These are phyloP conservation scores for Schizochytrium sp. DNA, from an alignment of 108 stramenopile genomes.

Conservation along the genomic window DNA sequence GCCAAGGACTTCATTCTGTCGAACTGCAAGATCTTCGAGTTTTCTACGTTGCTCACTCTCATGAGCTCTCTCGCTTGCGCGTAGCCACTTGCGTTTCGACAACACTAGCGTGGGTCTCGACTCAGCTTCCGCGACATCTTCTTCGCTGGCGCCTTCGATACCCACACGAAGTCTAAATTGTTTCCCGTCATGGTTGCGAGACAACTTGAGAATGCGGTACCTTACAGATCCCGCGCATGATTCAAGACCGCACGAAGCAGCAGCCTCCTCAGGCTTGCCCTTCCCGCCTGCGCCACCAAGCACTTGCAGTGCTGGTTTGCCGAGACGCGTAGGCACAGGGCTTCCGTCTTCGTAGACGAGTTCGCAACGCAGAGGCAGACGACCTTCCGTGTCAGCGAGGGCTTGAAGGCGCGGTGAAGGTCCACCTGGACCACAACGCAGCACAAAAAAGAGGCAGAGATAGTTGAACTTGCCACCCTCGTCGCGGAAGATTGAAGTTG, in stretches of 20 bases:
- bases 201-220: slow-evolving; percentile 21
- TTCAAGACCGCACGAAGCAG: background rate
- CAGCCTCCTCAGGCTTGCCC: slow-evolving; percentile 2
- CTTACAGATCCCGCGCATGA: background rate
- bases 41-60: background rate
- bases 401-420: background rate
- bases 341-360: slow-evolving; percentile 25
- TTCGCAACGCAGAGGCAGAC: background rate
- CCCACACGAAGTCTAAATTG: background rate
- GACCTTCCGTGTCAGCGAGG: background rate
- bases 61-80: slow-evolving; percentile 21
- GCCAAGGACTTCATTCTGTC: background rate
- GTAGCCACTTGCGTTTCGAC: slow-evolving; percentile 46
- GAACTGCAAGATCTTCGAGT: slow-evolving; percentile 17
- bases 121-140: background rate
- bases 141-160: background rate
- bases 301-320: background rate
- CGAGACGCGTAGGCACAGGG: background rate
- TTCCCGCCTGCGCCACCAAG: slow-evolving; percentile 16
- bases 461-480: slow-evolving; percentile 61
- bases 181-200: slow-evolving; percentile 24
- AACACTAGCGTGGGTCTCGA: background rate
- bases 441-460: background rate
- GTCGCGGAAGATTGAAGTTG: slow-evolving; percentile 51
- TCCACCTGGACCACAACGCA: background rate